Percentiles rank a stretch among this genome's conserved stretches.
Conservation (phyloP, 257 asterid genomes). For the Cordia subcordata region DNA sequence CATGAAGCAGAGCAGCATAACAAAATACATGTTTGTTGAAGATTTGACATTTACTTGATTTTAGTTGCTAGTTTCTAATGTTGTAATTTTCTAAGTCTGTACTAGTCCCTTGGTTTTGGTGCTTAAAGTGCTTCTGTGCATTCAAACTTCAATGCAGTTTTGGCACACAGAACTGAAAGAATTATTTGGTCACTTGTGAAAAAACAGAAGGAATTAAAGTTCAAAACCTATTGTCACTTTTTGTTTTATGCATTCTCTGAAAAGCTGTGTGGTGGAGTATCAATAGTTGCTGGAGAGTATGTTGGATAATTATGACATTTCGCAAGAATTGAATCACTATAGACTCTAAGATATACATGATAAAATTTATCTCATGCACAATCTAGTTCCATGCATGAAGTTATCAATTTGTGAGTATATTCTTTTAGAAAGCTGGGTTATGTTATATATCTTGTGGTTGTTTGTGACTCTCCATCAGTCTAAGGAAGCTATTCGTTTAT, state of each 20-base stretch:
- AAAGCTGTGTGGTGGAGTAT: background rate
- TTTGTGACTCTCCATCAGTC: background rate
- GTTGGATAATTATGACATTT: background rate
- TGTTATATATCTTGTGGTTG: background rate
- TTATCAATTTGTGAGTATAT: background rate
- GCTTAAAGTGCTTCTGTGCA: background rate
- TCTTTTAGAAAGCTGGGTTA: background rate
- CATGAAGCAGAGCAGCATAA: background rate
- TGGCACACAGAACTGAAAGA: background rate
- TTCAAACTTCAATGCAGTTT: background rate
- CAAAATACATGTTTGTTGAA: background rate
- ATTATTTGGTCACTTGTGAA: background rate
- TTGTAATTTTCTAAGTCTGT: conserved; percentile 6
- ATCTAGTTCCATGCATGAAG: background rate
- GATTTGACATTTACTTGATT: background rate
- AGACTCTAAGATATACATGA: background rate
- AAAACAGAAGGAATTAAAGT: background rate
- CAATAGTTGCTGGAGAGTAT: background rate
- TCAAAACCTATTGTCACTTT: background rate
- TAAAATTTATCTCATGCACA: background rate
- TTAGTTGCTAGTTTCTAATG: background rate
- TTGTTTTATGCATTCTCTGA: background rate
- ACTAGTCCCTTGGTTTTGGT: background rate
- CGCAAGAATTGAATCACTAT: background rate
- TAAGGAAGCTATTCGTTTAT: background rate